Percentiles rank a stretch among this genome's conserved stretches.
Evolutionary conservation across 305 asterid species (phyloP).

Genomic region (Solanum aculeatissimum): DNA sequence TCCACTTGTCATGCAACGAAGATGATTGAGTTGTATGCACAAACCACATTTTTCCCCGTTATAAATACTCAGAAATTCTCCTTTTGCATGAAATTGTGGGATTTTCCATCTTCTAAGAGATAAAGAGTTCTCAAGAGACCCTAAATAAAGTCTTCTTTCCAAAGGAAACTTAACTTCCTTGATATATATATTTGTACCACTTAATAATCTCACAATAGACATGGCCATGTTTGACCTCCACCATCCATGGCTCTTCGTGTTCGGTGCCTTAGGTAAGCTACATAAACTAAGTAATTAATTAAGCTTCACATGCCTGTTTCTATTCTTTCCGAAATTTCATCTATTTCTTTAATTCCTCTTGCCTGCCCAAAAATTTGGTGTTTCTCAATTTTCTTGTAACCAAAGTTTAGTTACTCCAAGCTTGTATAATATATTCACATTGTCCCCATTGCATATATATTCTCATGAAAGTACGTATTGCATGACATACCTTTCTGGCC

Average conservation of each 20-base stretch:
- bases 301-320: background rate
- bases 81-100: conserved; percentile 6
- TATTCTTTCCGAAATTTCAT: background rate
- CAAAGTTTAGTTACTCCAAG: background rate
- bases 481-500: background rate
- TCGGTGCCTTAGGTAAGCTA: conserved; percentile 23
- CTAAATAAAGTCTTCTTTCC: background rate
- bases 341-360: background rate
- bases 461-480: background rate
- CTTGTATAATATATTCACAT: background rate
- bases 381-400: background rate
- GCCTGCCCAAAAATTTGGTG: background rate
- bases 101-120: background rate
- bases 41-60: conserved; percentile 3
- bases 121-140: background rate
- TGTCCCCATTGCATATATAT: background rate
- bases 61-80: background rate
- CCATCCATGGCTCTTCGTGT: conserved; percentile 13
- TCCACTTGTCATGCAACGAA: conserved; percentile 54
- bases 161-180: background rate
- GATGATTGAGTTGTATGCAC: conserved; percentile 20
- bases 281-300: background rate
- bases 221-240: conserved; percentile 14
- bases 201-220: background rate
- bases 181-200: background rate